Percentiles rank a stretch among this genome's conserved stretches.
These are phyloP conservation scores for Larix kaempferi DNA, from an alignment of 75 land plant genomes.

Conservation along the genomic window DNA sequence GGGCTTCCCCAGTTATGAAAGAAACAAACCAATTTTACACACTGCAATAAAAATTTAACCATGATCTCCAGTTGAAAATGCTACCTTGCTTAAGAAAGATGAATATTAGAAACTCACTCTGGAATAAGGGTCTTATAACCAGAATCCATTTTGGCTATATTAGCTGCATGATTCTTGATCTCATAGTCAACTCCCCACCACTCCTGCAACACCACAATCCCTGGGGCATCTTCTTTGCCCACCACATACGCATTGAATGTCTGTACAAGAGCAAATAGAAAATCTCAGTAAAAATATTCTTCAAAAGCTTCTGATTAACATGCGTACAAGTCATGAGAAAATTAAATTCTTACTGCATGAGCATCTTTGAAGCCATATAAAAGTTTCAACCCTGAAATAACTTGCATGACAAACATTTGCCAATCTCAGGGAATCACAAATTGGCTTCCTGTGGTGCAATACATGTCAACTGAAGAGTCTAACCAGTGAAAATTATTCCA, in stretches of 20 bases:
- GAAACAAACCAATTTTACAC: not conserved
- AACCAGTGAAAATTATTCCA: not conserved
- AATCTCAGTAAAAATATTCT: not conserved
- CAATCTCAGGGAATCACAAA: not conserved
- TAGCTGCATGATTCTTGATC: conserved; percentile 78
- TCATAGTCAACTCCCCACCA: conserved; percentile 99
- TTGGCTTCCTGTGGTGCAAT: too few relatives aligned
- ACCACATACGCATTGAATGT: not conserved
- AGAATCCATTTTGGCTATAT: conserved; percentile 53
- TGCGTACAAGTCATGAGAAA: too few relatives aligned
- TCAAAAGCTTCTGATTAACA: not conserved
- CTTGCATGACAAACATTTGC: not conserved
- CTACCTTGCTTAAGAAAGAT: not conserved
- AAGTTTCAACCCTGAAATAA: too few relatives aligned
- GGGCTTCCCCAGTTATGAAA: not conserved
- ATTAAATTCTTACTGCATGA: not conserved
- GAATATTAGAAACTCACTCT: conserved; percentile 39
- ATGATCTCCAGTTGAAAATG: not conserved
- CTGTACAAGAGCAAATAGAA: conserved; percentile 29
- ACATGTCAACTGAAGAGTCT: not conserved
- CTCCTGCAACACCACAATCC: conserved; percentile 88
- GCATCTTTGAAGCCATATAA: not conserved
- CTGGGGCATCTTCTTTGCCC: conserved; percentile 81
- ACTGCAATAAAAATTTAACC: not conserved
- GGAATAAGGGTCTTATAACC: conserved; percentile 85